Conservation (phyloP, 345 rosid genomes). For the Lumnitzera littorea region DNA sequence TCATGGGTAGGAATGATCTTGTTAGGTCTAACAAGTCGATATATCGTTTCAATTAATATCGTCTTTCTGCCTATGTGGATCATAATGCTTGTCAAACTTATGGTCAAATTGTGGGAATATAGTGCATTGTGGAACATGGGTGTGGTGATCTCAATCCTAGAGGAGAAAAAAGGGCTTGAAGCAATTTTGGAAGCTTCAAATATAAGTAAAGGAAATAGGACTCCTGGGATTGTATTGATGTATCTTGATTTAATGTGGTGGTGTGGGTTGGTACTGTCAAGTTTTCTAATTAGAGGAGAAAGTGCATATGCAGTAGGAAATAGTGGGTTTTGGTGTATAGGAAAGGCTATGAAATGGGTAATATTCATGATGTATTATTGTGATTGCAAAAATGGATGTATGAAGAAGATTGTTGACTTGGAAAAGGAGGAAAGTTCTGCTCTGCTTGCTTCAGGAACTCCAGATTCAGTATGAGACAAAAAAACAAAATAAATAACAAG, state of each 20-base stretch:
- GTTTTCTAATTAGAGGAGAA: neutral
- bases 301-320: neutral
- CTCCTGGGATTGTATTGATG: neutral
- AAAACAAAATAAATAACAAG: too few species aligned
- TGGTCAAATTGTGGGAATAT: constrained; percentile 15
- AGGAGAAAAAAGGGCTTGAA: constrained; percentile 7
- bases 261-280: neutral
- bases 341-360: too few species aligned
- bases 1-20: neutral
- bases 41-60: neutral
- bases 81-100: constrained; percentile 1
- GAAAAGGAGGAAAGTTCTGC: too few species aligned
- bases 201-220: constrained; percentile 1
- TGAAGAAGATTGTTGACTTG: too few species aligned
- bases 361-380: too few species aligned
- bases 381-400: too few species aligned
- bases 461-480: too few species aligned
- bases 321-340: neutral
- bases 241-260: neutral
- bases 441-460: too few species aligned
- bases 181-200: neutral
- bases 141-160: constrained; percentile 14
- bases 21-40: neutral
- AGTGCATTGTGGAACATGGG: constrained; percentile 11
- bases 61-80: constrained; percentile 1